Conservation (phyloP, 2,329 filamentous ascomycete species). For the Zelopaecilomyces penicillatus region DNA sequence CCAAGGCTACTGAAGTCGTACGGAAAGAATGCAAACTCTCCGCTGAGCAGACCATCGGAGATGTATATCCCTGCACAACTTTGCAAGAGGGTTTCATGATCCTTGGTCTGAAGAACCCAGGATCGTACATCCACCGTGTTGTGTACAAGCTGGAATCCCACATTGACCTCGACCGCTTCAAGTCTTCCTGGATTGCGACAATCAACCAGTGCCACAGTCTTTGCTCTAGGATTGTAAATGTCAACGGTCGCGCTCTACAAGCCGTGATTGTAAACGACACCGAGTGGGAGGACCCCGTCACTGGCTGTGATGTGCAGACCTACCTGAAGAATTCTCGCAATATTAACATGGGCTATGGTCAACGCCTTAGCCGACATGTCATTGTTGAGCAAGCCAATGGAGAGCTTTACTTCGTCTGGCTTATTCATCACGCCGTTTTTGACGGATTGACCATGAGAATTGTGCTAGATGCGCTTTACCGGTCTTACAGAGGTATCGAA, state of each 20-base stretch:
- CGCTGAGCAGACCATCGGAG: background rate
- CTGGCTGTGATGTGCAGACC: too few species aligned
- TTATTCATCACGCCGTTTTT: too few species aligned
- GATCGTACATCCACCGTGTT: too few species aligned
- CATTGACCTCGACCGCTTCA: background rate
- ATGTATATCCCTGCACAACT: too few species aligned
- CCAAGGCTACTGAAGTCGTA: background rate
- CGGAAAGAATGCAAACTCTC: constrained; percentile 1
- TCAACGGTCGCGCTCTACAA: constrained; percentile 1
- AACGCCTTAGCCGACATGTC: background rate
- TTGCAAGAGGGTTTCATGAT: too few species aligned
- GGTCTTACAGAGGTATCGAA: background rate
- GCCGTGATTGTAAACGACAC: constrained; percentile 2
- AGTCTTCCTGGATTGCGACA: too few species aligned
- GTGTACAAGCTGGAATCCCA: background rate
- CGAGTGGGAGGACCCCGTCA: background rate
- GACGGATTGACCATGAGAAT: background rate
- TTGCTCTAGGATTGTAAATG: too few species aligned
- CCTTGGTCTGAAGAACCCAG: too few species aligned
- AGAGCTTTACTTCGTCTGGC: too few species aligned
- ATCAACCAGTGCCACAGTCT: too few species aligned
- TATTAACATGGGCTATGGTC: constrained; percentile 5
- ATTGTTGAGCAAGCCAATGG: too few species aligned
- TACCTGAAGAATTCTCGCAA: background rate
- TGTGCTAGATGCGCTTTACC: background rate